Evolutionary conservation across 2,329 filamentous ascomycete species (phyloP), one percentile per base, ranked within the genome.

Genomic region (Orbilia oligospora): DNA sequence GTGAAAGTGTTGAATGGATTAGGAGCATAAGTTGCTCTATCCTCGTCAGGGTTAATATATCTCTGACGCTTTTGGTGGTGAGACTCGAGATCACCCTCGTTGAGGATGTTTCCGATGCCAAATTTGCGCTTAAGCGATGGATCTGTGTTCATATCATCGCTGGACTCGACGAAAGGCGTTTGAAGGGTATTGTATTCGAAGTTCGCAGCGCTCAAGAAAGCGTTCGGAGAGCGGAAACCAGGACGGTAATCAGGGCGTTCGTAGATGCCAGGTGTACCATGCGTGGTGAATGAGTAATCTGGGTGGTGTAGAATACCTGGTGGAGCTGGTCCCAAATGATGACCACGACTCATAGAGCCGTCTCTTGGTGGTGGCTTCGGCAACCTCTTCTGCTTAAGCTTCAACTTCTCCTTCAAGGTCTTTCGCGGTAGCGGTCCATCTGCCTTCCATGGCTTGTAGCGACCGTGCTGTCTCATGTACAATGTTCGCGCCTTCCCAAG

Each of bases 391-490:
- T 77, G 73, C 67, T 77, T 77, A 22, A 77, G 53, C 44, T 77
- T 77, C 27, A 77, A 53, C 51, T 77, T 77, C 48, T 77, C 73
- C 67, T 77, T 77, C 61, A 77, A 53, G 5, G 73, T 77, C 67
- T 77, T 77, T 51, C 73, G 73, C 12, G 73, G 73, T 53, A 77
- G 73, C 27, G 73, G 73, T 36, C 73, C 73, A 46, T 77, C 73
- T 3, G 73, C 33, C 63, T 77, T 77, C 73, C 73, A 77, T 27
- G 73, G 73, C 49, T 77, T 77, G 46, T 77, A 77, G 14, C 73
- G 73, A 30, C 73, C 73, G 16, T 77, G 73, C 44, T 77, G 73
- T 41, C 73, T 71, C 73, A 77, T 77, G 49, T 77, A 77, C 51
- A 77, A 61, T 9, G 73, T 77, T 67, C 73, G 18, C 6, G 73